Evolutionary conservation across 2,329 filamentous ascomycete species (phyloP).

Genomic region (Gyromitra esculenta): DNA sequence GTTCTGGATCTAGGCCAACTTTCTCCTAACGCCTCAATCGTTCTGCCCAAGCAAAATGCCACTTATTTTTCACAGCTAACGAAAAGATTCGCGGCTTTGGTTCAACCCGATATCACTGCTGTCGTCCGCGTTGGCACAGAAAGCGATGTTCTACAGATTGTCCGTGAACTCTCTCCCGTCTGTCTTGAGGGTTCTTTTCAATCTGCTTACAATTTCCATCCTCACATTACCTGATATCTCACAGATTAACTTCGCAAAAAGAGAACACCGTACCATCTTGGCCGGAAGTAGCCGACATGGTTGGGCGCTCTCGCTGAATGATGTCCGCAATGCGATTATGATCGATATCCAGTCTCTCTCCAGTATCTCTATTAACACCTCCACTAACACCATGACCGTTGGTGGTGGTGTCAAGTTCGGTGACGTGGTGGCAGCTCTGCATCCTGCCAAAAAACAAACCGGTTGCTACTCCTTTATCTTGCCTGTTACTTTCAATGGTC

Average conservation of each 20-base stretch:
- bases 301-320: background rate
- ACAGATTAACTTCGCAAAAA: slow-evolving; percentile 24
- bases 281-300: slow-evolving; percentile 17
- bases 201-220: no score
- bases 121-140: slow-evolving; percentile 15
- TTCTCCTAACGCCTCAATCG: no score
- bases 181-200: no score
- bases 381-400: slow-evolving; percentile 47
- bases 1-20: no score
- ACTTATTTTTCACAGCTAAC: background rate
- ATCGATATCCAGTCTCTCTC: slow-evolving; percentile 28
- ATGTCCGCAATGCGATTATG: slow-evolving; percentile 35
- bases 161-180: background rate
- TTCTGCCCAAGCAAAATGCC: no score
- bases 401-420: slow-evolving; percentile 54
- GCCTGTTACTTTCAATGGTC: no score
- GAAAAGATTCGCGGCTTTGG: background rate
- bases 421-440: slow-evolving; percentile 41
- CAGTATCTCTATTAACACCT: no score
- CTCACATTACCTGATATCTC: no score
- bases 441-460: slow-evolving; percentile 25
- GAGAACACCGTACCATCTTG: background rate
- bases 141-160: background rate
- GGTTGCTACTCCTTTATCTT: background rate
- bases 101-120: slow-evolving; percentile 3